Conservation (phyloP, 2,329 filamentous ascomycete genomes). For the Plenodomus tracheiphilus region DNA sequence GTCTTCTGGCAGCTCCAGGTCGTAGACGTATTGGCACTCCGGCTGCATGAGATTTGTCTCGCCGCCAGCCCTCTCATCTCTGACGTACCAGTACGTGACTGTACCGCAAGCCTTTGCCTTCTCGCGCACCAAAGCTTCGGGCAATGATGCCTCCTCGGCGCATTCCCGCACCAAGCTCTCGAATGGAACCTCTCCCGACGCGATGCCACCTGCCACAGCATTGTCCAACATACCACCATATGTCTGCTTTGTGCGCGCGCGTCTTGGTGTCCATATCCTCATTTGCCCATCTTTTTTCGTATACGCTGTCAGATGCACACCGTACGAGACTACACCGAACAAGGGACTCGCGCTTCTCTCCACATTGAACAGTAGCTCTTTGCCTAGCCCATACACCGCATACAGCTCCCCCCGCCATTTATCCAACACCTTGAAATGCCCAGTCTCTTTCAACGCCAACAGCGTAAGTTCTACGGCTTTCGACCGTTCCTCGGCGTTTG, state of each 20-base stretch:
- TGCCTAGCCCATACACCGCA: constrained; percentile 45
- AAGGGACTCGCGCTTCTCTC: constrained; percentile 48
- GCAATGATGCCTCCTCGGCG: constrained; percentile 83
- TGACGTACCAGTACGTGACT: constrained; percentile 83
- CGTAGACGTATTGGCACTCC: constrained; percentile 89
- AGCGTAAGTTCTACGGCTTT: constrained; percentile 61
- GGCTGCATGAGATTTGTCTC: constrained; percentile 84
- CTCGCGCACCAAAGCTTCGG: constrained; percentile 67
- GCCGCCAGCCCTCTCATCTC: constrained; percentile 74
- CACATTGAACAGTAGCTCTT: constrained; percentile 47
- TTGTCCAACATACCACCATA: constrained; percentile 95
- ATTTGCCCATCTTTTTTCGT: constrained; percentile 53
- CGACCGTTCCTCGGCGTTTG: constrained; percentile 66
- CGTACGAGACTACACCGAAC: constrained; percentile 50
- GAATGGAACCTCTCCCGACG: constrained; percentile 76
- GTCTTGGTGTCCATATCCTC: constrained; percentile 81
- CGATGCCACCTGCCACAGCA: constrained; percentile 84
- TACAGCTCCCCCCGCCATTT: constrained; percentile 51
- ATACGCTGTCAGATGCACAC: constrained; percentile 49
- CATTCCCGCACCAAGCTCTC: constrained; percentile 85
- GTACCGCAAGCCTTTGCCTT: constrained; percentile 65
- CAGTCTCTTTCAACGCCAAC: constrained; percentile 68
- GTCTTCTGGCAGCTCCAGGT: constrained; percentile 73
- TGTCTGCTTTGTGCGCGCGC: constrained; percentile 77
- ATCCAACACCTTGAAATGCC: constrained; percentile 70